Percentiles rank a stretch among this genome's conserved stretches.
Evolutionary conservation across 306 rosid species (phyloP).

Genomic region (Mimosa bimucronata): DNA sequence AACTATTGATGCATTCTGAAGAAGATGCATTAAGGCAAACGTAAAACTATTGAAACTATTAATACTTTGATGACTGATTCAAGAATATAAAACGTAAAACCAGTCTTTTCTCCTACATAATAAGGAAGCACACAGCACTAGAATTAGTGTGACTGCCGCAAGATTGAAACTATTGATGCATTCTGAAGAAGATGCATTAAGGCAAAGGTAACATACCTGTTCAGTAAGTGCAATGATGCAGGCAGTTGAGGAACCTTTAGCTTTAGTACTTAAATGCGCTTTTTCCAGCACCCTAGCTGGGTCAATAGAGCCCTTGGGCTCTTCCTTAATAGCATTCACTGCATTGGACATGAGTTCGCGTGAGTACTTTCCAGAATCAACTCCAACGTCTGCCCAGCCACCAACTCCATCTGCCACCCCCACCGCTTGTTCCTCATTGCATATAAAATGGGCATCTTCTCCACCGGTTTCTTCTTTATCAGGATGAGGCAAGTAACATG

Average conservation of each 20-base stretch:
- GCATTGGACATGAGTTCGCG: slow-evolving; percentile 95
- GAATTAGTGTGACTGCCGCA: slow-evolving; percentile 12
- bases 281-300: slow-evolving; percentile 94
- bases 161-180: slow-evolving; percentile 13
- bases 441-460: slow-evolving; percentile 98
- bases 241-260: slow-evolving; percentile 95
- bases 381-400: slow-evolving; percentile 97
- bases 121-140: slow-evolving; percentile 9
- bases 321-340: slow-evolving; percentile 80
- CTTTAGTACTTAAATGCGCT: slow-evolving; percentile 91
- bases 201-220: slow-evolving; percentile 56
- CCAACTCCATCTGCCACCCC: slow-evolving; percentile 99
- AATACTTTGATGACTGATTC: slow-evolving; percentile 14
- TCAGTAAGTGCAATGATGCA: slow-evolving; percentile 94
- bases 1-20: slow-evolving; percentile 18
- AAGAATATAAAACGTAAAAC: background rate
- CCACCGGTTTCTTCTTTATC: slow-evolving; percentile 99
- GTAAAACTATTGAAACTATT: too few species aligned
- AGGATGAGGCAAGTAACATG: slow-evolving; percentile 97
- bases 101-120: slow-evolving; percentile 14
- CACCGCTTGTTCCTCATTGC: slow-evolving; percentile 86
- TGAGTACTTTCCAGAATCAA: slow-evolving; percentile 85
- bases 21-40: too few species aligned
- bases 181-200: slow-evolving; percentile 18
- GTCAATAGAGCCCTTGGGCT: slow-evolving; percentile 94